Percentiles rank a stretch among this genome's conserved stretches.
Evolutionary conservation across 2,329 filamentous ascomycete species (phyloP).

Genomic region (Pseudogymnoascus sp.): DNA sequence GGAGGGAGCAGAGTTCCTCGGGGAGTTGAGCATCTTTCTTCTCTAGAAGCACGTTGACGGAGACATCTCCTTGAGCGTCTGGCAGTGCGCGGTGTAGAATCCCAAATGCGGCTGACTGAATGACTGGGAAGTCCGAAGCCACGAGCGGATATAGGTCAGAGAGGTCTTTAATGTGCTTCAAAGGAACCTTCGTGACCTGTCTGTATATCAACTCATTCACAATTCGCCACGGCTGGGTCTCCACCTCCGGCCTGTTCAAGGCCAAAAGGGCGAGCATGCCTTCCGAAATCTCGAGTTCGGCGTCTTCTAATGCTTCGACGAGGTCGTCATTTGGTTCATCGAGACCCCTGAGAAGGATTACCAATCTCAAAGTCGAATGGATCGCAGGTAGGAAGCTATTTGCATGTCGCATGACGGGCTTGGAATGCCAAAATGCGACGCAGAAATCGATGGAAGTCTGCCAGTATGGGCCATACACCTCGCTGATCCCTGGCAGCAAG

Average conservation of each 20-base stretch:
- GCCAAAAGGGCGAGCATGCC: conserved; percentile 58
- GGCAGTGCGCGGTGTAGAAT: conserved; percentile 77
- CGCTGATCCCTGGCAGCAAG: conserved; percentile 65
- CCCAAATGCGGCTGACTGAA: conserved; percentile 74
- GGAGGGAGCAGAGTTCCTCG: conserved; percentile 73
- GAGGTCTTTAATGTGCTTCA: conserved; percentile 53
- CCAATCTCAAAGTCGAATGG: conserved; percentile 65
- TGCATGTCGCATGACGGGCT: conserved; percentile 30
- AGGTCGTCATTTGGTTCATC: conserved; percentile 80
- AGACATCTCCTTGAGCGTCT: conserved; percentile 68
- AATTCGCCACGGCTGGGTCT: conserved; percentile 61
- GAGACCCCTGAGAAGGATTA: conserved; percentile 52
- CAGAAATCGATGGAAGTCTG: conserved; percentile 53
- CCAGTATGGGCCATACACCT: conserved; percentile 89
- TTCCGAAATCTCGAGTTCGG: conserved; percentile 45
- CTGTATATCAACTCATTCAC: conserved; percentile 68
- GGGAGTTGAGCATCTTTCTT: conserved; percentile 67
- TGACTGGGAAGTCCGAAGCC: conserved; percentile 62
- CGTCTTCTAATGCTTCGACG: conserved; percentile 60
- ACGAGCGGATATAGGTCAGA: conserved; percentile 67
- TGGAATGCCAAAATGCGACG: conserved; percentile 47
- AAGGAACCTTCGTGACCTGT: conserved; percentile 55
- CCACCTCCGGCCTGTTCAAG: conserved; percentile 32
- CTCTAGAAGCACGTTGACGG: conserved; percentile 66
- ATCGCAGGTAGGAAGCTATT: conserved; percentile 53